phyloP scores from a whole-genome alignment of 208 protist genomes.

The Leishmania tropica region DNA sequence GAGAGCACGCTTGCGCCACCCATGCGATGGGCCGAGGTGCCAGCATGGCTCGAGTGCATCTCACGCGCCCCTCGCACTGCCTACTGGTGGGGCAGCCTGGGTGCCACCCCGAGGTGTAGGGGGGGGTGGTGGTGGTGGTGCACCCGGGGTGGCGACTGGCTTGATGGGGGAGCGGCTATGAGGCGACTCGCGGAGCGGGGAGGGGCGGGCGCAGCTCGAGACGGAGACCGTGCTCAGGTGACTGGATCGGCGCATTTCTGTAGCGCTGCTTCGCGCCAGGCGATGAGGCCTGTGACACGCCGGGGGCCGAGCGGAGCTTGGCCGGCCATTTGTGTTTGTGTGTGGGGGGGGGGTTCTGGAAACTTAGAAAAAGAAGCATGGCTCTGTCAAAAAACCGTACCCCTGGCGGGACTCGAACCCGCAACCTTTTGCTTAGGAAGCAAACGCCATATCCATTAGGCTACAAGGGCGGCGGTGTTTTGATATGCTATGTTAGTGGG shows the following conservation, averaged over 20 bases:
- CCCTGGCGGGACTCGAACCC: slow-evolving; percentile 90
- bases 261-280: background rate
- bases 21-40: background rate
- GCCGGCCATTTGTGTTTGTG: too few species aligned
- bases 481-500: too few species aligned
- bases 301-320: background rate
- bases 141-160: background rate
- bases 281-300: background rate
- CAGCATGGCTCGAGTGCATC: background rate
- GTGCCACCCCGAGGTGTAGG: background rate
- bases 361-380: too few species aligned
- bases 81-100: background rate
- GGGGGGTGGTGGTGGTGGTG: too few species aligned
- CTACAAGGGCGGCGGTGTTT: slow-evolving; percentile 24
- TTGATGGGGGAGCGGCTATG: background rate
- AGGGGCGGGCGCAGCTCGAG: background rate
- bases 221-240: background rate
- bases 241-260: background rate
- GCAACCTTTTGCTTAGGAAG: slow-evolving; percentile 92
- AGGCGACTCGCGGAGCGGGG: background rate
- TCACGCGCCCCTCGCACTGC: background rate
- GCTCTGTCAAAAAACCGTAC: too few species aligned
- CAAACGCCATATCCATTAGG: slow-evolving; percentile 90
- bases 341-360: too few species aligned
- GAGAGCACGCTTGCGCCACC: background rate